Conservation (phyloP, 306 rosid genomes). For the Datisca glomerata region DNA sequence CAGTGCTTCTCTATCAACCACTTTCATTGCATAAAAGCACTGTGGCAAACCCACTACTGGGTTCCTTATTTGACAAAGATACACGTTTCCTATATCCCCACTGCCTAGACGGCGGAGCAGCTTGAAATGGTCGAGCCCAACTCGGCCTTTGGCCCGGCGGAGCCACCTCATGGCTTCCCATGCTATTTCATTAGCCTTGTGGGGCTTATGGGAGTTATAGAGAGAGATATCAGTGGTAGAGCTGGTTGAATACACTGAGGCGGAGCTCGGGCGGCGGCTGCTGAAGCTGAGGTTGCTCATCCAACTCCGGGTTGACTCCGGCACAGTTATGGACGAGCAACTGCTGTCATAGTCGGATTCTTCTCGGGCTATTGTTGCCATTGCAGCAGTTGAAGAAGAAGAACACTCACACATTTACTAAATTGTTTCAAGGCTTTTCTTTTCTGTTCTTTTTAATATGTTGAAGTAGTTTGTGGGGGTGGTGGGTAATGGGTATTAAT, state of each 20-base stretch:
- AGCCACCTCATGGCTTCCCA: constrained; percentile 83
- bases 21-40: constrained; percentile 90
- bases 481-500: too few relatives aligned
- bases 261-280: constrained; percentile 64
- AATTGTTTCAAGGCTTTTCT: constrained; percentile 13
- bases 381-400: constrained; percentile 20
- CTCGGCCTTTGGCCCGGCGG: constrained; percentile 39
- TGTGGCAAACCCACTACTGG: constrained; percentile 50
- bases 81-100: constrained; percentile 87
- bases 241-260: constrained; percentile 39
- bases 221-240: constrained; percentile 15
- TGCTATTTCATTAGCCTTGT: constrained; percentile 77
- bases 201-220: constrained; percentile 79
- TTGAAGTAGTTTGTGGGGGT: constrained; percentile 1
- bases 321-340: constrained; percentile 67
- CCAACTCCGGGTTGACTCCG: constrained; percentile 77
- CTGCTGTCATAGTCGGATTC: constrained; percentile 77
- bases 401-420: too few relatives aligned
- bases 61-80: constrained; percentile 83
- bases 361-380: constrained; percentile 38
- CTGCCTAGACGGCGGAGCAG: constrained; percentile 74
- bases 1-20: constrained; percentile 87
- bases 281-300: constrained; percentile 79
- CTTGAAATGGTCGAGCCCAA: constrained; percentile 71
- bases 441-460: background rate